These are phyloP conservation scores for Leccinum subgranulosum DNA, from an alignment of 768 basidiomycete species.

Conservation along the genomic window DNA sequence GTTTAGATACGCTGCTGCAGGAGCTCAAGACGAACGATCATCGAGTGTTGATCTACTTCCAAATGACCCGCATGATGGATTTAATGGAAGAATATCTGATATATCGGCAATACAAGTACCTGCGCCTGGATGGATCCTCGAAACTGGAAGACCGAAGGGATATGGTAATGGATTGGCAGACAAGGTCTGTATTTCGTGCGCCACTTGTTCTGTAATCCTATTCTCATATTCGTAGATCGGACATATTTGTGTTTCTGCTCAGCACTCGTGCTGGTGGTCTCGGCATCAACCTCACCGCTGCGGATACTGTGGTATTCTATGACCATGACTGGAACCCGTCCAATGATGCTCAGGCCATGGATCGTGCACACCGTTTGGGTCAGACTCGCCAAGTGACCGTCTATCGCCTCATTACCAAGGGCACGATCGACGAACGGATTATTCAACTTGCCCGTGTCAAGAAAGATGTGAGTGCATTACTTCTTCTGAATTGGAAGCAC, in stretches of 20 bases:
- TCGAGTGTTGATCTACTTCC: slow-evolving; percentile 95
- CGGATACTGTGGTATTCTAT: slow-evolving; percentile 29
- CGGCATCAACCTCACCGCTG: slow-evolving; percentile 93
- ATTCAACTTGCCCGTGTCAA: slow-evolving; percentile 94
- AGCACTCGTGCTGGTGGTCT: slow-evolving; percentile 96
- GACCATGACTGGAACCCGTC: slow-evolving; percentile 66
- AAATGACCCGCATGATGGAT: slow-evolving; percentile 99
- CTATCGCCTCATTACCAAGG: slow-evolving; percentile 89
- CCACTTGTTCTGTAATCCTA: background rate
- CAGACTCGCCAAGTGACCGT: slow-evolving; percentile 98
- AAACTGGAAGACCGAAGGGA: slow-evolving; percentile 95
- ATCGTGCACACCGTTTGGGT: slow-evolving; percentile 93
- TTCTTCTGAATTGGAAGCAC: background rate
- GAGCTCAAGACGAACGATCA: slow-evolving; percentile 93
- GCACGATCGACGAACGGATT: slow-evolving; percentile 96
- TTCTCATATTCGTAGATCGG: slow-evolving; percentile 42
- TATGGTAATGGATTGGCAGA: slow-evolving; percentile 99
- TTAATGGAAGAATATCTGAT: slow-evolving; percentile 98
- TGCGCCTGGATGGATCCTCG: slow-evolving; percentile 89
- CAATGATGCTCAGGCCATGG: slow-evolving; percentile 98
- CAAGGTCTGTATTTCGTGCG: slow-evolving; percentile 55
- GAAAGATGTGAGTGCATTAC: slow-evolving; percentile 69
- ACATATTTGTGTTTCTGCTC: slow-evolving; percentile 91
- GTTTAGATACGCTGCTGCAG: slow-evolving; percentile 83
- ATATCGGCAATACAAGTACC: slow-evolving; percentile 93